Base-by-base conservation (phyloP, 192 early-diverging fungal genomes). In the Powellomyces hirtus region DNA sequence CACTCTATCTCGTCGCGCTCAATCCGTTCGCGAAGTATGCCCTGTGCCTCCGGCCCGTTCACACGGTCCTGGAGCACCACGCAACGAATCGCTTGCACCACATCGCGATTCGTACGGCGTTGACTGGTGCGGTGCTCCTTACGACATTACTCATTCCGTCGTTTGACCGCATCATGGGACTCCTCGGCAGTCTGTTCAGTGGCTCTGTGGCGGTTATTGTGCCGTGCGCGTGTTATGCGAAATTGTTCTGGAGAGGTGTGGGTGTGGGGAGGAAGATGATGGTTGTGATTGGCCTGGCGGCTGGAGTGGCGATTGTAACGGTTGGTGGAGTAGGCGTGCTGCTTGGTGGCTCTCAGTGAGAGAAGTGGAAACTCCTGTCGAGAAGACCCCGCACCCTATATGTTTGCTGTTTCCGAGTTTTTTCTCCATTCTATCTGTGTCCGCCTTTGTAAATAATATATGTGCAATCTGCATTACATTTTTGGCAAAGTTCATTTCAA, bases 11-110 rank as follows among this genome's bases (percentile, higher is more conserved):
- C 4, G 78, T 89, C 33, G 86, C 85, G 4, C 62, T 90, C 27
- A 91, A 89, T 31, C 89, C 89, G 6, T 51, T 89, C 52, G 87
- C 89, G 26, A 91, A 91, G 64, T 91, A 88, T 64, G 86, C 86
- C 14, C 66, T 91, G 18, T 81, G 77, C 45, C 46, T 89, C 51
- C 86, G 81, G 10, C 89, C 89, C 20, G 77, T 91, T n/a, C 80
- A 78, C 49, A 16, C 42, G 26, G n/a, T 46, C 22, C 26, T 69
- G 7, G 67, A 60, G 20, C 64, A 35, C 18, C 14, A 31, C 2
- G 31, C 29, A 2, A 29, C 18, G 4, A 16, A 34, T 14, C 53
- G 31, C 14, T 56, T 22, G 53, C 53, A 56, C 27, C 35, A 31
- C 22, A 46, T 60, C 35, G 2, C 38, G 36, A 34, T 60, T 27